Evolutionary conservation across 768 basidiomycete genomes (phyloP), one percentile per base, ranked within the genome.

Genomic region (Punctularia strigosozonata): DNA sequence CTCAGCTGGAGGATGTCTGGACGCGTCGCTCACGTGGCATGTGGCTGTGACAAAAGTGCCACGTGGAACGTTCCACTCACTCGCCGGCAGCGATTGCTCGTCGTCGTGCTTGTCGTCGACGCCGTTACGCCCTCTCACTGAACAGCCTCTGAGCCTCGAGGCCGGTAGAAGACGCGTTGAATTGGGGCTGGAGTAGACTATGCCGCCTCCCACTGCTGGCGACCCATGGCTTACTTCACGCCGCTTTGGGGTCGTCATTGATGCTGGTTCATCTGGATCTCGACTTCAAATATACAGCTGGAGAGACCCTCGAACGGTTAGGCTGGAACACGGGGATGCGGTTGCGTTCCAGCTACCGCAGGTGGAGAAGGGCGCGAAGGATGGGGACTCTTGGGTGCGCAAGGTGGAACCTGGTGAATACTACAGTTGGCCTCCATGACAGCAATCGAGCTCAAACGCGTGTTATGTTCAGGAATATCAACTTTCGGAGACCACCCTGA

Each of bases 201-300:
- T 90, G 87, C 80, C 84, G 32, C 82, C 87, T 36, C 79, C 82
- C 43, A 74, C 70, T 42, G 72, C 63, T 38, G 67, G 67, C 48
- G 75, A 87, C 54, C 61, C 78, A 44, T 90, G 87, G 87, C 71
- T 85, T 40, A 61, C 71, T 43, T 77, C 76, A 40, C 78, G 89
- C 48, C 77, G 80, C 50, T 94, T 89, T 60, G 90, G 88, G 43
- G 73, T 98, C 43, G 91, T 98, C 45, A 88, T 99, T 59, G 95
- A 99, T 66, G 95, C 95, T 54, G 95, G 95, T 44, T 95, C 91
- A 56, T 97, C 91, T 18, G 95, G 95, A 21, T 97, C 94, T 4
- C 68, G 95, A 39, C 65, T 97, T 25, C 92, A 97, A 58, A 89
- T 98, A 49, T 98, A 99, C 64, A 90, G 87, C 57, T 99, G 94